These are phyloP conservation scores for Aspergillus steynii DNA, from an alignment of 495 filamentous ascomycete genomes.

Conservation along the genomic window DNA sequence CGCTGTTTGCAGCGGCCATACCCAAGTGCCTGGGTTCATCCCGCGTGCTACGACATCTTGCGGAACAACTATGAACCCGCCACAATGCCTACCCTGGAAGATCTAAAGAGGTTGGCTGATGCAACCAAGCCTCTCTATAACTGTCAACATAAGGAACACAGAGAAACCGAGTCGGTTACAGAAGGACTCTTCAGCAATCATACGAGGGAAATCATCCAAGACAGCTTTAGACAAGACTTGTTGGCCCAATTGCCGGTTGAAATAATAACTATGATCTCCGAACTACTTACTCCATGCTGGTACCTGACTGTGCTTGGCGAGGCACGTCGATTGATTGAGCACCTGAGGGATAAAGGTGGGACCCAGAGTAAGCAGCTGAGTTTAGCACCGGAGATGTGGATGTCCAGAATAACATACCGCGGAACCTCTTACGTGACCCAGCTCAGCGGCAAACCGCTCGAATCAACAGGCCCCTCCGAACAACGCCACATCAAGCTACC, in stretches of 20 bases:
- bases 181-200: conserved; percentile 10
- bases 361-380: conserved; percentile 4
- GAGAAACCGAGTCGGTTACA: conserved; percentile 1
- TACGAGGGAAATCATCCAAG: conserved; percentile 5
- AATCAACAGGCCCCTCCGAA: neutral
- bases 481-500: conserved; percentile 1
- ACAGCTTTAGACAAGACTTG: conserved; percentile 8
- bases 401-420: conserved; percentile 2
- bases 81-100: conserved; percentile 1
- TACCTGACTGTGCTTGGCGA: conserved; percentile 15
- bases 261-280: conserved; percentile 5
- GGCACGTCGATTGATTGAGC: conserved; percentile 13
- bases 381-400: conserved; percentile 4
- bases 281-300: conserved; percentile 10
- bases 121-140: conserved; percentile 4
- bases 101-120: conserved; percentile 4
- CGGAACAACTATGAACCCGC: conserved; percentile 1
- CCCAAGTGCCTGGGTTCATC: no score
- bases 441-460: conserved; percentile 6
- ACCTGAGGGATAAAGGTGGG: neutral
- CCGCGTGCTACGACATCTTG: no score
- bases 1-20: no score
- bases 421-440: conserved; percentile 3
- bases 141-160: neutral
- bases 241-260: conserved; percentile 8